Evolutionary conservation across 164 flowering plant species (phyloP).

Genomic region (grape (Vitis vinifera)): DNA sequence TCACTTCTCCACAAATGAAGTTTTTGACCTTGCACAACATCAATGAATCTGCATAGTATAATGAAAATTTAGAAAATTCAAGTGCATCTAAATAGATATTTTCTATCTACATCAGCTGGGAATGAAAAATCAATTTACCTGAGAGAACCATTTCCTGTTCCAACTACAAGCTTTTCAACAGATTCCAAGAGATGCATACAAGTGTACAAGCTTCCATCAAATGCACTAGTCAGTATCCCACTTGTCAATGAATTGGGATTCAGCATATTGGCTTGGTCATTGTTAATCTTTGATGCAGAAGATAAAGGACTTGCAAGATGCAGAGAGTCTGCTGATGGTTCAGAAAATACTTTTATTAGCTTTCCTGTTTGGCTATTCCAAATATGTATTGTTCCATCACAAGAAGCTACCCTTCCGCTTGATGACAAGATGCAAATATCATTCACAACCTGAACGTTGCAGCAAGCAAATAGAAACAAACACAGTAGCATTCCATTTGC

Average conservation of each 20-base stretch:
- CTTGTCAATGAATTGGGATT: conserved; percentile 56
- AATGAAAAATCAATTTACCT: conserved; percentile 42
- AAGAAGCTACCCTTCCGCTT: conserved; percentile 85
- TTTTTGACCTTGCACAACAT: conserved; percentile 67
- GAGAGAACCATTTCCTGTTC: conserved; percentile 90
- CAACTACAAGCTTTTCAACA: conserved; percentile 66
- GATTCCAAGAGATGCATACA: conserved; percentile 70
- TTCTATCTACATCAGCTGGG: not conserved
- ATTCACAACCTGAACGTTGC: conserved; percentile 76
- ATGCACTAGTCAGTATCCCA: conserved; percentile 70
- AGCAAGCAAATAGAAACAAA: conserved; percentile 13
- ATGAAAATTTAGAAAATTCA: conserved; percentile 4
- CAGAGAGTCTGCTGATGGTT: conserved; percentile 50
- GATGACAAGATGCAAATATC: conserved; percentile 72
- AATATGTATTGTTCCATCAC: conserved; percentile 93
- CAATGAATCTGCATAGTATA: conserved; percentile 66
- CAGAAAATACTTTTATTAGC: conserved; percentile 62
- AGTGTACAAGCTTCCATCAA: conserved; percentile 87
- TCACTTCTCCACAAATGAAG: conserved; percentile 93
- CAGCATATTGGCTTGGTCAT: conserved; percentile 60
- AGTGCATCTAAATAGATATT: not conserved
- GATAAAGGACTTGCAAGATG: conserved; percentile 40
- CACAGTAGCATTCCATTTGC: not conserved
- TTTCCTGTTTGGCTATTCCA: conserved; percentile 92
- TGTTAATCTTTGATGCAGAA: conserved; percentile 38